Evolutionary conservation across 1,139 yeast genomes (phyloP).

Genomic region (Blastobotrys raffinosifermentans): DNA sequence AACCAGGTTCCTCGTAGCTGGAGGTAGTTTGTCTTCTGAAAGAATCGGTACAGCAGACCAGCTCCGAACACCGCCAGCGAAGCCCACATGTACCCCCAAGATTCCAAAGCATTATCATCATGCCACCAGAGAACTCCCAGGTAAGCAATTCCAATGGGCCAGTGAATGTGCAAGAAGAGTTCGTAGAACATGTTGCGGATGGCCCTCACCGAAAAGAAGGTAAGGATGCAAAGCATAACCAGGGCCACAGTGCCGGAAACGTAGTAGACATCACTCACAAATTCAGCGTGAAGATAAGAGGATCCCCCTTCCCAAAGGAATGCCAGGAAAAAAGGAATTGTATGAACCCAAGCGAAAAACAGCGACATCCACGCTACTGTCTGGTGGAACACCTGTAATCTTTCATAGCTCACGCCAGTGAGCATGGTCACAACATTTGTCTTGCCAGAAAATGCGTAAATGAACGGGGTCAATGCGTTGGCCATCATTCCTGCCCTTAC

Average conservation of each 20-base stretch:
- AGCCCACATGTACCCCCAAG: constrained; percentile 49
- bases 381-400: constrained; percentile 55
- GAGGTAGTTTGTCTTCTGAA: constrained; percentile 46
- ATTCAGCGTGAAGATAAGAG: constrained; percentile 14
- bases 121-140: constrained; percentile 51
- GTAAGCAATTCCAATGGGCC: constrained; percentile 54
- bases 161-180: constrained; percentile 49
- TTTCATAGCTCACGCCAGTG: constrained; percentile 58
- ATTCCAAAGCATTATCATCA: constrained; percentile 35
- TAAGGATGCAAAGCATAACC: constrained; percentile 42
- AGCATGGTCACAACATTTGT: constrained; percentile 51
- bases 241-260: constrained; percentile 40
- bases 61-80: constrained; percentile 52
- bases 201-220: constrained; percentile 42
- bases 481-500: constrained; percentile 56
- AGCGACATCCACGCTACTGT: constrained; percentile 49
- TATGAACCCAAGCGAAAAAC: constrained; percentile 47
- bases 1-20: constrained; percentile 40
- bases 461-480: constrained; percentile 48
- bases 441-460: constrained; percentile 57
- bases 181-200: constrained; percentile 47
- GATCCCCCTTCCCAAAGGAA: constrained; percentile 47
- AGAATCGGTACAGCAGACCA: constrained; percentile 46
- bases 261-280: constrained; percentile 13
- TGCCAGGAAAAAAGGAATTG: constrained; percentile 49